Evolutionary conservation across 2,329 filamentous ascomycete genomes (phyloP).

Genomic region (Phialocephala sp.): DNA sequence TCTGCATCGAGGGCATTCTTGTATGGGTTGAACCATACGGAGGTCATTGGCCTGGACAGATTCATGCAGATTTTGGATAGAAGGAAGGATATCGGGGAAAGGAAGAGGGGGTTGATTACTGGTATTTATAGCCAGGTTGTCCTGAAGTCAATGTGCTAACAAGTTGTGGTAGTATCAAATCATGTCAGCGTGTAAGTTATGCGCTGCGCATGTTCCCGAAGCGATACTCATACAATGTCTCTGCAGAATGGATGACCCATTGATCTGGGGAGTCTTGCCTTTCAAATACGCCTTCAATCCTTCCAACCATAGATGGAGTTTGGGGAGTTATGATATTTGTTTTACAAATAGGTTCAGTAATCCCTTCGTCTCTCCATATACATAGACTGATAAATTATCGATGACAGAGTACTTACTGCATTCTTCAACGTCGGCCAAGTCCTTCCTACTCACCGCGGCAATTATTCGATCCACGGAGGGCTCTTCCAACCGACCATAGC

Average conservation of each 20-base stretch:
- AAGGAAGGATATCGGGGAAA: slow-evolving; percentile 67
- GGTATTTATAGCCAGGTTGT: slow-evolving; percentile 53
- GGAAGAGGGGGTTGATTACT: slow-evolving; percentile 81
- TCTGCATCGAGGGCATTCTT: slow-evolving; percentile 76
- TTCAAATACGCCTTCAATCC: slow-evolving; percentile 73
- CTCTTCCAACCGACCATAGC: slow-evolving; percentile 89
- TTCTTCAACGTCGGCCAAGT: slow-evolving; percentile 94
- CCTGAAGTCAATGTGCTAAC: slow-evolving; percentile 15
- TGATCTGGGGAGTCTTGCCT: slow-evolving; percentile 91
- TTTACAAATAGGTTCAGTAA: slow-evolving; percentile 77
- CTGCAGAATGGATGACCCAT: slow-evolving; percentile 84
- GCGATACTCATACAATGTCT: slow-evolving; percentile 22
- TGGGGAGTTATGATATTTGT: slow-evolving; percentile 95
- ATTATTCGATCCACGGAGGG: slow-evolving; percentile 77
- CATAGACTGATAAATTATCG: background rate
- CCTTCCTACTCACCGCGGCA: slow-evolving; percentile 82
- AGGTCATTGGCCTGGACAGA: slow-evolving; percentile 76
- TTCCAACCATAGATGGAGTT: slow-evolving; percentile 81
- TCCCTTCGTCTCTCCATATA: background rate
- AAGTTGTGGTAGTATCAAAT: slow-evolving; percentile 70
- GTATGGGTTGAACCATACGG: slow-evolving; percentile 73
- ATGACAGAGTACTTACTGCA: slow-evolving; percentile 63
- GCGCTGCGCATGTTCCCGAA: background rate
- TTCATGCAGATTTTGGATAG: slow-evolving; percentile 80
- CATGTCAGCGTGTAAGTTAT: slow-evolving; percentile 83